phyloP scores from a whole-genome alignment of 2,329 filamentous ascomycete genomes.

The Rhexocercosporidium sp. region DNA sequence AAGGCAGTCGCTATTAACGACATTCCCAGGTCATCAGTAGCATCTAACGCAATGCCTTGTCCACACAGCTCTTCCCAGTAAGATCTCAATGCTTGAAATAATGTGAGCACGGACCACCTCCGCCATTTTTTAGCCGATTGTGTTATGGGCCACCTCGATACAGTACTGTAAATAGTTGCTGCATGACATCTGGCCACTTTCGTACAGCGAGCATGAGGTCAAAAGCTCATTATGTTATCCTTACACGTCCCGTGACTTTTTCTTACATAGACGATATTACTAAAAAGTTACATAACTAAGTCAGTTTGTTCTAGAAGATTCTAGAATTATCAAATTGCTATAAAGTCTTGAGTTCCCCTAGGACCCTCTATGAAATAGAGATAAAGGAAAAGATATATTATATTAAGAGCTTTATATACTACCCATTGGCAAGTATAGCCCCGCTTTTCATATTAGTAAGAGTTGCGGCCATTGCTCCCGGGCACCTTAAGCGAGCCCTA shows the following conservation, averaged over 20 bases:
- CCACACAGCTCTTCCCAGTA: not conserved
- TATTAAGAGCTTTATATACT: too few relatives aligned
- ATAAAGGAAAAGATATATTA: too few relatives aligned
- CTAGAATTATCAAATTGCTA: too few relatives aligned
- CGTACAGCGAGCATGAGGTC: not conserved
- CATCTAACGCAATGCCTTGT: not conserved
- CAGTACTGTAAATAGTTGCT: not conserved
- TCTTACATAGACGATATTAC: not conserved
- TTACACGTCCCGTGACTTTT: not conserved
- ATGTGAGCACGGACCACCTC: not conserved
- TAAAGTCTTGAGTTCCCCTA: too few relatives aligned
- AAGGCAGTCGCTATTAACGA: not conserved
- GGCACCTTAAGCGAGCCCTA: too few relatives aligned
- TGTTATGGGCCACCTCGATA: not conserved
- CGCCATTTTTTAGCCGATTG: not conserved
- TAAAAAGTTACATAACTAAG: too few relatives aligned
- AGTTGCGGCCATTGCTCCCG: too few relatives aligned
- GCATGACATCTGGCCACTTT: not conserved
- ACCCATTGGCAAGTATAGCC: too few relatives aligned
- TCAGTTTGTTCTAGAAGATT: too few relatives aligned
- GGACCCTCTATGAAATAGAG: too few relatives aligned
- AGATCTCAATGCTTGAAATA: not conserved
- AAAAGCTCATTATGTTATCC: not conserved
- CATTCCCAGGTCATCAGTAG: not conserved
- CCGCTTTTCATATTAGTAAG: too few relatives aligned